A percentile compares a stretch with the other conserved stretches of the same genome.
Evolutionary conservation across 768 basidiomycete genomes (phyloP).

Genomic region (Suillus weaverae): DNA sequence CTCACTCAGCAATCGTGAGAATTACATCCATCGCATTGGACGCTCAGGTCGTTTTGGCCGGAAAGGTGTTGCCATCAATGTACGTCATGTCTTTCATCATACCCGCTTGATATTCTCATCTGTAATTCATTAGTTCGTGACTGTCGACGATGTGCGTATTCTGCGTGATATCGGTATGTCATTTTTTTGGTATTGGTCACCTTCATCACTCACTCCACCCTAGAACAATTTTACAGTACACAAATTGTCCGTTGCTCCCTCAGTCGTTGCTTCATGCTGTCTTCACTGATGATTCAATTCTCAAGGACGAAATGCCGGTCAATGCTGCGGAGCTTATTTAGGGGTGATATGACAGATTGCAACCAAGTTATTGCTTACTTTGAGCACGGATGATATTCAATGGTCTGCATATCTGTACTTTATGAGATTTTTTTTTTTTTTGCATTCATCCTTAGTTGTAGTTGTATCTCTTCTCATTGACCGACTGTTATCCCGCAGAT

Average conservation of each 20-base stretch:
- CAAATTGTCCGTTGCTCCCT: conserved; percentile 65
- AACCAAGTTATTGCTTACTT: background rate
- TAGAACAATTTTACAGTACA: conserved; percentile 96
- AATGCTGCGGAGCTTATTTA: conserved; percentile 97
- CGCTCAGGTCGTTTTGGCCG: conserved; percentile 98
- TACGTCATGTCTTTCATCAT: conserved; percentile 33
- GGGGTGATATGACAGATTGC: conserved; percentile 14
- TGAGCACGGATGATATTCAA: conserved; percentile 8
- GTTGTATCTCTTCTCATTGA: conserved; percentile 2
- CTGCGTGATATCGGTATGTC: conserved; percentile 91
- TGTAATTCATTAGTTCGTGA: conserved; percentile 66
- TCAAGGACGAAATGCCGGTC: conserved; percentile 96
- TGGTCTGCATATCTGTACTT: conserved; percentile 20
- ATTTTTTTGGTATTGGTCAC: conserved; percentile 4
- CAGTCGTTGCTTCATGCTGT: background rate
- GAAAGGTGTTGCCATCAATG: conserved; percentile 99
- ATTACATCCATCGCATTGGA: conserved; percentile 99
- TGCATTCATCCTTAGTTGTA: background rate
- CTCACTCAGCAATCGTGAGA: conserved; percentile 82
- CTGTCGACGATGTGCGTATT: conserved; percentile 94
- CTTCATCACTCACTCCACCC: conserved; percentile 14
- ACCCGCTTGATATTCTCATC: conserved; percentile 18
- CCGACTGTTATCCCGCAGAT: background rate
- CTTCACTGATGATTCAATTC: conserved; percentile 21
- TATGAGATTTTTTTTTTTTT: conserved; percentile 14